Evolutionary conservation across 495 filamentous ascomycete genomes (phyloP).

Genomic region (Hapsidospora chrysogenum): DNA sequence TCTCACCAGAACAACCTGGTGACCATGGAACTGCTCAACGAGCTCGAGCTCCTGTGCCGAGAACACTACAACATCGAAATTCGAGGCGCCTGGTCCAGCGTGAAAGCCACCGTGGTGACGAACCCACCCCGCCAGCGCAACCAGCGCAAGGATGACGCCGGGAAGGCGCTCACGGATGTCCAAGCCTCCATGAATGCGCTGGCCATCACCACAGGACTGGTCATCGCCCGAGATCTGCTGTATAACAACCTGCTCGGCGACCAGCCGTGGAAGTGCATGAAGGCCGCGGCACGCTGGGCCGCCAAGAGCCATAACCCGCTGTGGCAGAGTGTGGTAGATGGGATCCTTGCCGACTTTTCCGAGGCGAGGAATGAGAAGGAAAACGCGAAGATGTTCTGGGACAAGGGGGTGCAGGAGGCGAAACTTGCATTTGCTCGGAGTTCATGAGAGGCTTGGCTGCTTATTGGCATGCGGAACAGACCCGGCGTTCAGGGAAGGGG

Average conservation of each 20-base stretch:
- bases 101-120: slow-evolving; percentile 55
- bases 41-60: slow-evolving; percentile 49
- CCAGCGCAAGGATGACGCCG: slow-evolving; percentile 62
- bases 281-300: slow-evolving; percentile 57
- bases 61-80: slow-evolving; percentile 57
- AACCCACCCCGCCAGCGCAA: slow-evolving; percentile 44
- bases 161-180: slow-evolving; percentile 34
- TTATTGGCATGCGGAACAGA: no score
- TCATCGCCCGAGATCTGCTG: slow-evolving; percentile 70
- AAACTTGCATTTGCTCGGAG: slow-evolving; percentile 2
- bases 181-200: slow-evolving; percentile 40
- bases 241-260: slow-evolving; percentile 76
- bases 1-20: slow-evolving; percentile 27
- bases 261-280: slow-evolving; percentile 77
- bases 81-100: slow-evolving; percentile 59
- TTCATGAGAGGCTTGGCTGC: no score
- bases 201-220: slow-evolving; percentile 64
- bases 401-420: slow-evolving; percentile 1
- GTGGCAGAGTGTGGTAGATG: slow-evolving; percentile 74
- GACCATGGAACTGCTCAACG: slow-evolving; percentile 39
- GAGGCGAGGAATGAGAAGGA: slow-evolving; percentile 17
- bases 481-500: no score
- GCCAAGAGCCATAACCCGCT: slow-evolving; percentile 57
- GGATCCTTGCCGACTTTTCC: slow-evolving; percentile 58
- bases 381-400: neutral